phyloP scores from a whole-genome alignment of 1,284 basidiomycete species.

The Ceraceosorus guamensis region DNA sequence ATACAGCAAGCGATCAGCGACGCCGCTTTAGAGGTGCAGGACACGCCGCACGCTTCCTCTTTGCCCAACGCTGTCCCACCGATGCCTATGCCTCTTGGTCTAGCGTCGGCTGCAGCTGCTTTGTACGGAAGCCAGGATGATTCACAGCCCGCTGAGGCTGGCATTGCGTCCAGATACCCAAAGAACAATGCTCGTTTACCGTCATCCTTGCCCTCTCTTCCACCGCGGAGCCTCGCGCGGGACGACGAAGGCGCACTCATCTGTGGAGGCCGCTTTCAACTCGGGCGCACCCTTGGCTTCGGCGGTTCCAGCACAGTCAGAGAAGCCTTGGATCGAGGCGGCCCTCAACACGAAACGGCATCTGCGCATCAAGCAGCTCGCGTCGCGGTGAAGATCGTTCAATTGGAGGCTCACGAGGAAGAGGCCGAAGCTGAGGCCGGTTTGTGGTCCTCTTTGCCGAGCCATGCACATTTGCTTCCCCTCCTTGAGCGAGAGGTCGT shows the following conservation, averaged over 20 bases:
- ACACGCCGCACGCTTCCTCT: too few species aligned
- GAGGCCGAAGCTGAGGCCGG: slow-evolving; percentile 21
- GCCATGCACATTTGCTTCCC: slow-evolving; percentile 31
- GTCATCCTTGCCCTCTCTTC: slow-evolving; percentile 11
- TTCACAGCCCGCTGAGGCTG: too few species aligned
- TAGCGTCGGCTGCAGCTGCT: too few species aligned
- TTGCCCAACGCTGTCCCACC: too few species aligned
- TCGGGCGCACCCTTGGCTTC: slow-evolving; percentile 70
- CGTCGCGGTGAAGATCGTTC: slow-evolving; percentile 36
- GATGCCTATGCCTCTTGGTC: too few species aligned
- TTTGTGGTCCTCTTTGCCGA: slow-evolving; percentile 30
- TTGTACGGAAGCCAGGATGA: too few species aligned
- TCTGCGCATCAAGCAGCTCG: slow-evolving; percentile 13
- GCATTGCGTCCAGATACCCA: too few species aligned
- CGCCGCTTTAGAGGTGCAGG: too few species aligned
- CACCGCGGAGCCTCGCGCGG: slow-evolving; percentile 6
- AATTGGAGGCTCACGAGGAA: slow-evolving; percentile 12
- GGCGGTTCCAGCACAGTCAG: slow-evolving; percentile 83
- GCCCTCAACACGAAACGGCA: slow-evolving; percentile 7
- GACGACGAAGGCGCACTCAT: slow-evolving; percentile 33
- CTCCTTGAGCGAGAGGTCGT: slow-evolving; percentile 31
- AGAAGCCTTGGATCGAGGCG: slow-evolving; percentile 51
- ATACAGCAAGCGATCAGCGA: too few species aligned
- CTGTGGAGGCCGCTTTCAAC: slow-evolving; percentile 56
- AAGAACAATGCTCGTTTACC: too few species aligned